phyloP scores from a whole-genome alignment of 257 asterid species.

The Solanum stenotomum region DNA sequence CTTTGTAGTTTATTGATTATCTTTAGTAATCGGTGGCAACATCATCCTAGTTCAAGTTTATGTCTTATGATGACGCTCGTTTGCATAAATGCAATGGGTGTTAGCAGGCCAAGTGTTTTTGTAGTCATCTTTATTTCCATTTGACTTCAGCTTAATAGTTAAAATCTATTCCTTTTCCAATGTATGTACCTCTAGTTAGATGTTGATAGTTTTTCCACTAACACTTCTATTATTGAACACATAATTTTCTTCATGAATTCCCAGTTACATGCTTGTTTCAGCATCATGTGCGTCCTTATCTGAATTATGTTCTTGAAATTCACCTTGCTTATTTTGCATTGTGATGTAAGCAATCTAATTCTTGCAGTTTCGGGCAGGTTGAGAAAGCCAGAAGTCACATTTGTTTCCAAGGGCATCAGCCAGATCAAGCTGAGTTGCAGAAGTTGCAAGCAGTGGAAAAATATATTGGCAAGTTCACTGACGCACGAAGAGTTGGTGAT shows the following conservation, averaged over 20 bases:
- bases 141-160: neutral
- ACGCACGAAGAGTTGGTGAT: conserved; percentile 51
- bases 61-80: too few relatives aligned
- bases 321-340: conserved; percentile 10
- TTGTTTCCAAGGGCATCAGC: conserved; percentile 25
- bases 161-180: neutral
- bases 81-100: neutral
- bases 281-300: neutral
- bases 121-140: neutral
- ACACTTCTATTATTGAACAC: neutral
- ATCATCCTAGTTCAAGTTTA: neutral
- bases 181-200: neutral
- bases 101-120: neutral
- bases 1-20: neutral
- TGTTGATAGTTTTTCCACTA: neutral
- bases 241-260: neutral
- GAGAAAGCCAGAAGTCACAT: conserved; percentile 38
- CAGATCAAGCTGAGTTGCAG: conserved; percentile 30
- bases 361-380: conserved; percentile 45
- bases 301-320: conserved; percentile 7
- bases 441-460: conserved; percentile 61
- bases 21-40: neutral
- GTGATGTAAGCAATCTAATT: conserved; percentile 14
- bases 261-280: neutral
- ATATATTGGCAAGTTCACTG: conserved; percentile 51